Evolutionary conservation across 768 basidiomycete species (phyloP), one percentile per base, ranked within the genome.

Genomic region (Leccinellum rugosiceps): DNA sequence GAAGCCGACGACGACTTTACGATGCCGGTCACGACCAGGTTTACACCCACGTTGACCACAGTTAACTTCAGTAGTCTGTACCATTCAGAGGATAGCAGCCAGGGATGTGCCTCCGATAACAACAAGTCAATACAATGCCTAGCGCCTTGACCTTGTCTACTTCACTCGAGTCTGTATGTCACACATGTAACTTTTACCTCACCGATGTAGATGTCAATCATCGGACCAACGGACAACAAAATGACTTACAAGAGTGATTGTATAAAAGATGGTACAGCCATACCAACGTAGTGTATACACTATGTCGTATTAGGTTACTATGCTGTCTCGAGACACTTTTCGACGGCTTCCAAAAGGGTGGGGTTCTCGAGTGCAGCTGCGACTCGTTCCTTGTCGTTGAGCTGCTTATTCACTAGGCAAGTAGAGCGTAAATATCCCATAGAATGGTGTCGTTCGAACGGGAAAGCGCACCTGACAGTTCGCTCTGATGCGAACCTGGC

Each of bases 301-400:
- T 50, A 66, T 30, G 28, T 14, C 1, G 14, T 32, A 17, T 14
- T 55, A 25, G 50, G 35, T 34, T 6, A 52, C 9, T 46, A 65
- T 34, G 73, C 77, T 7, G 77, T 77, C 11, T 75, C 72, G 21
- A 91, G 75, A 67, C 87, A 88, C 31, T 87, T 86, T 70, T 98
- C 95, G 10, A 99, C 84, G 0, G 92, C 92, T 54, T 89, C 88
- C 2, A 98, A 70, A 5, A 99, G 80, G 28, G 88, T 82, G 3
- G 85, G 81, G 73, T 98, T 98, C 73, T 99, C 97, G 49, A 98
- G 79, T 1, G 97, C 97, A 11, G 97, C 97, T 25, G 94, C 94
- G 2, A 98, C 97, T 41, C 97, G 82, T 74, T 99, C 97, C 74
- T 99, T 99, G 76, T 99, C 97, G 66, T 99, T 99, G 32, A 99